Percentiles rank a stretch among this genome's conserved stretches.
Conservation (phyloP, 2,329 filamentous ascomycete species). For the Epichloe uncinata region DNA sequence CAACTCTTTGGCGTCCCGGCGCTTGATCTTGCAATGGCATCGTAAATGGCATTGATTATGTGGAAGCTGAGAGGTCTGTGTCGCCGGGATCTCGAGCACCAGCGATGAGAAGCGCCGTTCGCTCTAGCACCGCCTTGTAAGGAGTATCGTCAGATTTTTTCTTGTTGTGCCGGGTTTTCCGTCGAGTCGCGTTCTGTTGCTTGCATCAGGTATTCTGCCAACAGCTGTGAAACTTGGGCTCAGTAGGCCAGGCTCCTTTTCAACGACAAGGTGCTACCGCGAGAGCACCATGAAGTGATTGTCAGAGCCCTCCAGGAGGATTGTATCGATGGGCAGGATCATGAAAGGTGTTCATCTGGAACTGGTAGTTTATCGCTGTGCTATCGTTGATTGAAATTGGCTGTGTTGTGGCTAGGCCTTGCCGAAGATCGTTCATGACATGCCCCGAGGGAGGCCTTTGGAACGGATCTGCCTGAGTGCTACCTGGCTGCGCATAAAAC, state of each 20-base stretch:
- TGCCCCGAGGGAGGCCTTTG: constrained; percentile 9
- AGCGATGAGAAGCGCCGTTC: too few species aligned
- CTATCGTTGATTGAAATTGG: constrained; percentile 11
- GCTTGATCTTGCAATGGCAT: background rate
- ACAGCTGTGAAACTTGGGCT: background rate
- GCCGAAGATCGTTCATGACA: constrained; percentile 13
- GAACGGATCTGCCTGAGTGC: constrained; percentile 6
- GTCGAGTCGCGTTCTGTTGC: too few species aligned
- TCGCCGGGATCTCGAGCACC: background rate
- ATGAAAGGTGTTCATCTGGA: constrained; percentile 14
- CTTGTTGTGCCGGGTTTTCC: too few species aligned
- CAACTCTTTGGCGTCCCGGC: background rate
- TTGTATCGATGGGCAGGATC: constrained; percentile 9
- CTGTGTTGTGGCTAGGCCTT: constrained; percentile 8
- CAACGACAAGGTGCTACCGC: background rate
- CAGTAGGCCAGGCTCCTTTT: background rate
- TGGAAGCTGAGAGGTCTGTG: background rate
- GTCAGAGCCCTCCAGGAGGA: constrained; percentile 12
- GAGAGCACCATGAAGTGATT: background rate
- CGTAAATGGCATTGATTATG: background rate
- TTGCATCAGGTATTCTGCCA: too few species aligned
- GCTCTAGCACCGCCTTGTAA: too few species aligned
- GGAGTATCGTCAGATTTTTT: too few species aligned
- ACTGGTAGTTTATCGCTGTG: constrained; percentile 13
- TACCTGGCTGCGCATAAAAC: constrained; percentile 1